Conservation (phyloP, 2,329 filamentous ascomycete species). For the Stylonectria norvegica region DNA sequence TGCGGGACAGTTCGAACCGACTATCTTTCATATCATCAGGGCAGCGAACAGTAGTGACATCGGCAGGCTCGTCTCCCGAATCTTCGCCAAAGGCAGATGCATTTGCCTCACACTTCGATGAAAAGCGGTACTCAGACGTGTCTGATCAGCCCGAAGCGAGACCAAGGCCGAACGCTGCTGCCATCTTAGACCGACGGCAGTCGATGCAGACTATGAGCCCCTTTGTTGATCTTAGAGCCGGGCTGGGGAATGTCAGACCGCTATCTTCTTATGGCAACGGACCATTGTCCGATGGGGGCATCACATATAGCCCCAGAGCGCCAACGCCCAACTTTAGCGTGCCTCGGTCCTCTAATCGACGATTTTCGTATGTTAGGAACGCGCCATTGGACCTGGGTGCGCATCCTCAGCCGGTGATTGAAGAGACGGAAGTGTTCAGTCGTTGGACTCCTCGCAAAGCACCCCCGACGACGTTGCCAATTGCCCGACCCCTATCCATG, state of each 20-base stretch:
- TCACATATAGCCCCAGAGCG: slow-evolving; percentile 1
- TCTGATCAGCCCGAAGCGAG: slow-evolving; percentile 34
- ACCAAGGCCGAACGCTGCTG: slow-evolving; percentile 50
- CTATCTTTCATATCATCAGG: slow-evolving; percentile 59
- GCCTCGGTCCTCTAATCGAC: slow-evolving; percentile 43
- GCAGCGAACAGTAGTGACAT: slow-evolving; percentile 58
- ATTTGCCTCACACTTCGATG: slow-evolving; percentile 34
- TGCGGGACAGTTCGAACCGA: slow-evolving; percentile 55
- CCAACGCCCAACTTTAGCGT: slow-evolving; percentile 53
- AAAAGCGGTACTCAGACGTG: slow-evolving; percentile 19
- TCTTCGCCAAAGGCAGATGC: slow-evolving; percentile 54
- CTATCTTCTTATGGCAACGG: slow-evolving; percentile 21
- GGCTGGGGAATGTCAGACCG: slow-evolving; percentile 22
- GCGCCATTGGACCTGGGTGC: slow-evolving; percentile 18
- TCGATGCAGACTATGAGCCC: slow-evolving; percentile 49
- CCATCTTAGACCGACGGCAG: slow-evolving; percentile 49
- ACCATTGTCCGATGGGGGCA: slow-evolving; percentile 7
- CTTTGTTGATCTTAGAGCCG: slow-evolving; percentile 38
- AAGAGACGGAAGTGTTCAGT: slow-evolving; percentile 12
- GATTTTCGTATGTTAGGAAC: slow-evolving; percentile 41
- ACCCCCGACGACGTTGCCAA: slow-evolving; percentile 44
- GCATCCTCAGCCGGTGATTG: slow-evolving; percentile 12
- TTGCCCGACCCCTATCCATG: slow-evolving; percentile 51
- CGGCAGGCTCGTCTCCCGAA: slow-evolving; percentile 55
- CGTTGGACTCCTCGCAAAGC: slow-evolving; percentile 19